These are phyloP conservation scores for Pythium rishiriense DNA, from an alignment of 352 stramenopile species.

Conservation along the genomic window DNA sequence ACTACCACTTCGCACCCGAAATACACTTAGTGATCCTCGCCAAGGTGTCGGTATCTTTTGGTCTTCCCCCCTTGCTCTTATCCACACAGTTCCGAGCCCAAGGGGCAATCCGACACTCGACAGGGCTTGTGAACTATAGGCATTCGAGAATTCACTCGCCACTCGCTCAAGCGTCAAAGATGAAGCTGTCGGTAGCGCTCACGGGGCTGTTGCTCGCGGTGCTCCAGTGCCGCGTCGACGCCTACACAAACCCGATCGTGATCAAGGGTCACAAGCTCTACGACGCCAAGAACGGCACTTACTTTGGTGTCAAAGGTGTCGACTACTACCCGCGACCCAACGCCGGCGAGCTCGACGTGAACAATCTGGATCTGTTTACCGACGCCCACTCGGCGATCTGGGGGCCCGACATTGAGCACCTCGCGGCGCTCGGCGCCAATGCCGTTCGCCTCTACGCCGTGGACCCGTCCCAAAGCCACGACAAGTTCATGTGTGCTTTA, in stretches of 20 bases:
- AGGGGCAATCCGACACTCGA: no score
- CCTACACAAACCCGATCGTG: conserved; percentile 18
- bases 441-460: conserved; percentile 33
- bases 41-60: no score
- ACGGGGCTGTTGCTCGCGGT: background rate
- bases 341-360: conserved; percentile 25
- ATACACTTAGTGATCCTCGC: no score
- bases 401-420: conserved; percentile 22
- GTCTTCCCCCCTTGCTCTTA: no score
- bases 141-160: conserved; percentile 1
- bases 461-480: conserved; percentile 29
- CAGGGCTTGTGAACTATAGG: no score
- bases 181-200: conserved; percentile 8
- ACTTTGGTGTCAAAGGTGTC: conserved; percentile 38
- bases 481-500: conserved; percentile 38
- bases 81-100: no score
- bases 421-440: conserved; percentile 31
- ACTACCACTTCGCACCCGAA: no score
- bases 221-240: background rate
- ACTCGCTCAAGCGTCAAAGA: background rate
- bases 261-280: conserved; percentile 63
- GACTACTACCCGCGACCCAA: conserved; percentile 35
- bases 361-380: conserved; percentile 30
- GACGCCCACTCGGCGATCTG: conserved; percentile 33
- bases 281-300: conserved; percentile 31